These are phyloP conservation scores for Millerago galiae DNA, from an alignment of 805 yeast species.

Conservation along the genomic window DNA sequence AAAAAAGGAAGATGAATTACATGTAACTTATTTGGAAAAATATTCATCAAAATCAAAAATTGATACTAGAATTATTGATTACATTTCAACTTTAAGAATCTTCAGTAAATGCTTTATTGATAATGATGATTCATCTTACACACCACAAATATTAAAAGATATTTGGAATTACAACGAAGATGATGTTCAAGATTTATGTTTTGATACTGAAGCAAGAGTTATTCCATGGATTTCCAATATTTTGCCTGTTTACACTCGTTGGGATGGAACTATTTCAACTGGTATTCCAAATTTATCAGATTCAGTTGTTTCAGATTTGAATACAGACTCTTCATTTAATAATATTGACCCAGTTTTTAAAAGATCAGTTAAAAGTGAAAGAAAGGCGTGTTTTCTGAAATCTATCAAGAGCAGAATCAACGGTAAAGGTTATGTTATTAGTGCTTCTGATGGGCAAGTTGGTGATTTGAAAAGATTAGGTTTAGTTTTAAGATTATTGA, in stretches of 20 bases:
- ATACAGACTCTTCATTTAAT: background rate
- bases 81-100: constrained; percentile 15
- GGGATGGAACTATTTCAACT: constrained; percentile 27
- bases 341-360: background rate
- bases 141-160: too few relatives aligned
- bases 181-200: constrained; percentile 8
- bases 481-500: constrained; percentile 40
- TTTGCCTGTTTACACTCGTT: constrained; percentile 29
- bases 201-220: constrained; percentile 26
- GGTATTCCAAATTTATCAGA: constrained; percentile 24
- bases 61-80: constrained; percentile 17
- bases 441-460: constrained; percentile 39
- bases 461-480: constrained; percentile 44
- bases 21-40: constrained; percentile 11
- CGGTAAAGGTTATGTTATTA: constrained; percentile 51
- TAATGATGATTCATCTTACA: background rate
- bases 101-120: constrained; percentile 20
- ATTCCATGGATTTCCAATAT: constrained; percentile 32
- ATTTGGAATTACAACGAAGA: constrained; percentile 2
- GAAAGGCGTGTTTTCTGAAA: constrained; percentile 25
- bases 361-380: constrained; percentile 5
- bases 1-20: constrained; percentile 6
- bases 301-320: background rate
- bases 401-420: constrained; percentile 21
- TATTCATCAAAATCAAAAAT: constrained; percentile 6